Percentiles rank a stretch among this genome's conserved stretches.
Evolutionary conservation across 306 rosid species (phyloP).

Genomic region (Glycine latifolia): DNA sequence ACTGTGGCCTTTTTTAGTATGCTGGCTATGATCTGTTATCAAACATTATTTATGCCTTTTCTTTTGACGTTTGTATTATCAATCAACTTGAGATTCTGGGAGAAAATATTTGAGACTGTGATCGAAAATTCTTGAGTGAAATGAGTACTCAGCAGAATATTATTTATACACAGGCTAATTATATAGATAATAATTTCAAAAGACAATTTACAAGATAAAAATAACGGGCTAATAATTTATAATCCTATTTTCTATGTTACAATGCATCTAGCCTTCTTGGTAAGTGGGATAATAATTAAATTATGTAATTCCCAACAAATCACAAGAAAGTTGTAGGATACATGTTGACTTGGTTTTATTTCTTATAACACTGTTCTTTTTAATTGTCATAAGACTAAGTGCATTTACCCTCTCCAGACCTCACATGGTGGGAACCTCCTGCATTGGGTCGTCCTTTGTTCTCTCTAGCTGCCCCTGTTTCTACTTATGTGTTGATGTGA

Average conservation of each 20-base stretch:
- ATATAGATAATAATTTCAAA: background rate
- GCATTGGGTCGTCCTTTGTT: background rate
- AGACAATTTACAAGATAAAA: background rate
- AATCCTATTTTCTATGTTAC: background rate
- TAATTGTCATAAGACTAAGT: background rate
- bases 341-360: constrained; percentile 33
- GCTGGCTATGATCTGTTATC: constrained; percentile 30
- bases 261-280: background rate
- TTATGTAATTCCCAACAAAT: background rate
- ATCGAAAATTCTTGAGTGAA: background rate
- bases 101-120: background rate
- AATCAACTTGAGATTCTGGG: constrained; percentile 13
- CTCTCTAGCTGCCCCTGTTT: background rate
- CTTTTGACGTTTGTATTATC: constrained; percentile 13
- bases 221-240: background rate
- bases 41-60: background rate
- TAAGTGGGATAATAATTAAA: background rate
- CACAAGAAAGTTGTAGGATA: constrained; percentile 29
- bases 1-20: background rate
- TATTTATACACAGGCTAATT: background rate
- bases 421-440: background rate
- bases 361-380: background rate
- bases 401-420: background rate
- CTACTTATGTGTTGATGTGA: constrained; percentile 16
- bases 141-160: constrained; percentile 4